A percentile compares a stretch with the other conserved stretches of the same genome.
These are phyloP conservation scores for Rhizopus delemar DNA, from an alignment of 371 early-diverging fungal genomes.

Conservation along the genomic window DNA sequence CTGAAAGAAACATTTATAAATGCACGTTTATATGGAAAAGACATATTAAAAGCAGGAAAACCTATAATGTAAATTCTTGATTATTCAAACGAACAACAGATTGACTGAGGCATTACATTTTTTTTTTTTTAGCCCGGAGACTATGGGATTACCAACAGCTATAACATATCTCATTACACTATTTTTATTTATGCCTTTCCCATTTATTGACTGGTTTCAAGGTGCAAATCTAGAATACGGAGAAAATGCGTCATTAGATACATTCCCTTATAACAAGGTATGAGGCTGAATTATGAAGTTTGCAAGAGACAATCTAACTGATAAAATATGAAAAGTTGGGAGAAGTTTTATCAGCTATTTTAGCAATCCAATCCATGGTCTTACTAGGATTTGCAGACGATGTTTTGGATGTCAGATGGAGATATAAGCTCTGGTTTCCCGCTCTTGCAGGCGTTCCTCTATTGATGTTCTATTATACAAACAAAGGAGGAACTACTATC, in stretches of 20 bases:
- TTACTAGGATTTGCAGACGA: slow-evolving; percentile 98
- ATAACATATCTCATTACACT: slow-evolving; percentile 81
- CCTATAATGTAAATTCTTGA: slow-evolving; percentile 65
- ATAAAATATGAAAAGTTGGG: slow-evolving; percentile 59
- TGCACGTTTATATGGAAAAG: slow-evolving; percentile 78
- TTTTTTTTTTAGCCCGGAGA: slow-evolving; percentile 34
- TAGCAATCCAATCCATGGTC: slow-evolving; percentile 92
- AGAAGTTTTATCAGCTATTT: slow-evolving; percentile 82
- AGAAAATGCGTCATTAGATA: slow-evolving; percentile 38
- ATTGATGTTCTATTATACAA: slow-evolving; percentile 91
- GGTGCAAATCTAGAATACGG: slow-evolving; percentile 40
- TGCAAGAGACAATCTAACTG: neutral
- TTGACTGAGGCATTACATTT: neutral
- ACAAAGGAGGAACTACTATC: slow-evolving; percentile 85
- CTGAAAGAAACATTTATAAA: slow-evolving; percentile 64
- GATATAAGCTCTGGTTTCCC: slow-evolving; percentile 94
- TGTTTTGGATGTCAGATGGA: slow-evolving; percentile 94
- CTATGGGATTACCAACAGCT: slow-evolving; percentile 50
- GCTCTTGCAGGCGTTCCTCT: slow-evolving; percentile 91
- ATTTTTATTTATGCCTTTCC: slow-evolving; percentile 90
- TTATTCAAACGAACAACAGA: neutral
- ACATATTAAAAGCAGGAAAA: slow-evolving; percentile 72
- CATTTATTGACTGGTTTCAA: slow-evolving; percentile 82
- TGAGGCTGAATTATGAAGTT: neutral
- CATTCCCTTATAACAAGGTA: slow-evolving; percentile 77